Conservation (phyloP, 2,329 filamentous ascomycete genomes). For the Neofusicoccum umdonicola region DNA sequence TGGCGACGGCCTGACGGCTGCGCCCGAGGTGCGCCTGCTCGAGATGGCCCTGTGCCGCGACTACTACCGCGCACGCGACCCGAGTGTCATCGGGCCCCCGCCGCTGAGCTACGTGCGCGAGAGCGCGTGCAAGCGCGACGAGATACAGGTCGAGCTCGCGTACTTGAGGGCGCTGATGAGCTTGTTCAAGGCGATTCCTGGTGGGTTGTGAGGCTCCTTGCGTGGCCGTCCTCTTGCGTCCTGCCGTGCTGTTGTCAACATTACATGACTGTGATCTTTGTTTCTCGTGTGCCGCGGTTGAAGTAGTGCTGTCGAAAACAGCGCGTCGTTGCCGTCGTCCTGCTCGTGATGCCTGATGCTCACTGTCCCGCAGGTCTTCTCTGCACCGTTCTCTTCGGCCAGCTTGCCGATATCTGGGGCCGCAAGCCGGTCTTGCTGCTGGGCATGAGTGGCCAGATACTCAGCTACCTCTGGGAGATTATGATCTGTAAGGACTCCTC, state of each 20-base stretch:
- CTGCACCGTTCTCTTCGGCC: background rate
- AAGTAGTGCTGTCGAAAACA: no score
- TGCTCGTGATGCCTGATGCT: background rate
- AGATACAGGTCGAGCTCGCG: constrained; percentile 13
- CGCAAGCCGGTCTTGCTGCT: constrained; percentile 7
- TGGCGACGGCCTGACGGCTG: constrained; percentile 11
- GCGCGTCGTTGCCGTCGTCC: no score
- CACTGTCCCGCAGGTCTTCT: background rate
- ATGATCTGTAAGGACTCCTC: background rate
- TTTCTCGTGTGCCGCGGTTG: no score
- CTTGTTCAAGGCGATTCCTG: background rate
- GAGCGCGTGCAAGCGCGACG: constrained; percentile 5
- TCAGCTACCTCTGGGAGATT: constrained; percentile 15
- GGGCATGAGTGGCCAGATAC: constrained; percentile 10
- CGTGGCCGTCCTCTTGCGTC: no score
- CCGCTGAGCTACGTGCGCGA: constrained; percentile 11
- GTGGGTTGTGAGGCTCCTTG: background rate
- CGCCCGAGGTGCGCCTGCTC: constrained; percentile 11
- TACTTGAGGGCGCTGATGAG: constrained; percentile 4
- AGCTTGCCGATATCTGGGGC: constrained; percentile 1
- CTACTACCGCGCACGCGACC: constrained; percentile 1
- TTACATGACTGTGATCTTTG: background rate
- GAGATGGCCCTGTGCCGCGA: constrained; percentile 16
- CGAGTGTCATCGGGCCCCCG: background rate
- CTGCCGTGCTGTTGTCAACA: background rate